Base-by-base conservation (phyloP, 1,139 yeast species). In the Saccharomycopsis hybrid region DNA sequence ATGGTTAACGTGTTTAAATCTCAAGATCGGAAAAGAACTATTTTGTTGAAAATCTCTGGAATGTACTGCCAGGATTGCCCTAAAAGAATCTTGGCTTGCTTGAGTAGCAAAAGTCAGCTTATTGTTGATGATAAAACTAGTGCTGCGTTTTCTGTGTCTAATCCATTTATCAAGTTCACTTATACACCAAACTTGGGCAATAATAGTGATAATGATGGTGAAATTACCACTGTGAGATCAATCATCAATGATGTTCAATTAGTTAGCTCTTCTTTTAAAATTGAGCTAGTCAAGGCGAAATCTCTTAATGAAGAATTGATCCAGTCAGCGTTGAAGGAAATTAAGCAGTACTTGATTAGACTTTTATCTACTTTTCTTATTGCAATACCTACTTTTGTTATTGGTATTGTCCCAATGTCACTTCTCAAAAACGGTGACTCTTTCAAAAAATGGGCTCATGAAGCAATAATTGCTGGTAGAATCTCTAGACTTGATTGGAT, bases 31-130 rank as follows among this genome's bases (percentile, higher is more conserved):
- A 69, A 81, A 4, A 71, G 92, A 57, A 70, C 80, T 0, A 75
- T 83, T 45, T 76, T 76, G 55, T 65, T 83, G 49, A 70, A 70
- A 41, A 71, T 85, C n/a, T 71, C 70, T 3, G 90, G 90, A 1
- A 83, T 85, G 87, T 79, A 66, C 60, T 85, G 92, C 65, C 74
- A 70, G 24, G 78, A 80, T 59, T 85, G 92, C 60, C 92, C 92
- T 1, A 76, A 73, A 32, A 61, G 72, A 2, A 71, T 85, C 40
- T 73, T 73, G 58, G 65, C 70, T 1, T 75, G 76, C 44, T 66
- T 85, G 47, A 9, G 71, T 77, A 3, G 70, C 81, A 5, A 74
- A 76, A 43, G 7, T 31, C 11, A 7, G 11, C 11, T 11, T 8
- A 31, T 31, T 11, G 11, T 8, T 8, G 11, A 8, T 11, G 35